Evolutionary conservation across 108 stramenopile genomes (phyloP), one percentile per base, ranked within the genome.

Genomic region (Skeletonema menzelii): DNA sequence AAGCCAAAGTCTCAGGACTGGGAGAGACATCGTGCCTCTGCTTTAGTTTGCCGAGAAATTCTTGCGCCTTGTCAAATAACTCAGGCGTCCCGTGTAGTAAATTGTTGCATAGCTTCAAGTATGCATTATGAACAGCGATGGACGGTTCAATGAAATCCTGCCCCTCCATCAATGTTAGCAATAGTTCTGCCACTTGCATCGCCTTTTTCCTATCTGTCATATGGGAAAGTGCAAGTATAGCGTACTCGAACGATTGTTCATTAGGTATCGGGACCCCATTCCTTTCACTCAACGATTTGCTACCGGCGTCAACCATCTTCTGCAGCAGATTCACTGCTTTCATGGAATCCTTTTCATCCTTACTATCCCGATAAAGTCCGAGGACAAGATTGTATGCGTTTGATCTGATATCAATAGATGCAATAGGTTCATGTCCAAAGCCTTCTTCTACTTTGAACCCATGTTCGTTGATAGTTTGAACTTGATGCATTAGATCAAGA

Each of bases 321-420:
- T 76, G 37, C 60, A 84, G 57, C 14, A 84, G 56, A 42, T 76
- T 57, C 22, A 84, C 38, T 14, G 78, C 78, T 37, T 80, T 70
- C 13, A 22, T 61, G 17, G 69, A 64, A 58, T 76, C 70, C 13
- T 65, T 40, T 32, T 61, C 70, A 27, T 59, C 49, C 22, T 76
- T 80, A 63, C 67, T 78, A 42, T 76, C 79, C 47, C 69, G 65
- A 61, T 76, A 71, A 22, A 75, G 28, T 3, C 83, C 69, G 4
- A 84, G 55, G 14, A 80, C 49, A 10, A 84, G 72, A 28, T 84
- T 80, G 34, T 80, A 84, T 0, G 79, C 69, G 42, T 84, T 84
- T 38, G 65, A 19, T 26, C 69, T 30, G 27, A 84, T 76, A 20
- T 84, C 75, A 15, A 84, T 72, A 14, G 73, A 69, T 30, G 79